A percentile compares a stretch with the other conserved stretches of the same genome.
phyloP scores from a whole-genome alignment of 1,284 basidiomycete species.

The Pholiota adiposa region DNA sequence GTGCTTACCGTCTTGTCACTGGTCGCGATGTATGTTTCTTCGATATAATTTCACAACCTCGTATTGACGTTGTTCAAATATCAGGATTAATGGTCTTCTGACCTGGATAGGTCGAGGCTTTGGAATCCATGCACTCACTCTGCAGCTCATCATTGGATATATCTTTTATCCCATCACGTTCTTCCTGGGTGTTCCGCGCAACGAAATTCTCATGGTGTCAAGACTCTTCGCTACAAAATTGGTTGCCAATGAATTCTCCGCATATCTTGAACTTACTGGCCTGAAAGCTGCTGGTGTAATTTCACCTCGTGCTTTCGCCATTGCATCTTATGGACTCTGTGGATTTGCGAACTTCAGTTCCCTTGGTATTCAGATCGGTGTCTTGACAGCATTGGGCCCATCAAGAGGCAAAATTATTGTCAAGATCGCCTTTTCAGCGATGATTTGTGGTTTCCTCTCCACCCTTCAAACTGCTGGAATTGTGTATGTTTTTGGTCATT shows the following conservation, averaged over 20 bases:
- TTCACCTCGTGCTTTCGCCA: slow-evolving; percentile 74
- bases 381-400: slow-evolving; percentile 83
- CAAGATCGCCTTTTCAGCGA: slow-evolving; percentile 72
- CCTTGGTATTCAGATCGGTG: slow-evolving; percentile 90
- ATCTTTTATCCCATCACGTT: slow-evolving; percentile 88
- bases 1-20: slow-evolving; percentile 83
- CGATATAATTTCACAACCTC: slow-evolving; percentile 5
- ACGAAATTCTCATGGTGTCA: slow-evolving; percentile 74
- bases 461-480: slow-evolving; percentile 77
- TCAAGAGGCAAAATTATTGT: slow-evolving; percentile 74
- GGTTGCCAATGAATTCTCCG: slow-evolving; percentile 88
- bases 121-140: slow-evolving; percentile 80
- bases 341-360: slow-evolving; percentile 90
- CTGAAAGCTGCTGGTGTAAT: slow-evolving; percentile 59
- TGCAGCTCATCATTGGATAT: slow-evolving; percentile 86
- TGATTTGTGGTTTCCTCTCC: slow-evolving; percentile 81
- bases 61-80: background rate
- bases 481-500: slow-evolving; percentile 49
- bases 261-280: slow-evolving; percentile 65
- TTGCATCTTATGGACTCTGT: slow-evolving; percentile 84
- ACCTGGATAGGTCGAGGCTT: slow-evolving; percentile 91
- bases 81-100: slow-evolving; percentile 78
- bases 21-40: slow-evolving; percentile 63
- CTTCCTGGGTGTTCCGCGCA: slow-evolving; percentile 78
- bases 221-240: slow-evolving; percentile 86